Evolutionary conservation across 352 stramenopile species (phyloP).

Genomic region (Pythium plurisporium): DNA sequence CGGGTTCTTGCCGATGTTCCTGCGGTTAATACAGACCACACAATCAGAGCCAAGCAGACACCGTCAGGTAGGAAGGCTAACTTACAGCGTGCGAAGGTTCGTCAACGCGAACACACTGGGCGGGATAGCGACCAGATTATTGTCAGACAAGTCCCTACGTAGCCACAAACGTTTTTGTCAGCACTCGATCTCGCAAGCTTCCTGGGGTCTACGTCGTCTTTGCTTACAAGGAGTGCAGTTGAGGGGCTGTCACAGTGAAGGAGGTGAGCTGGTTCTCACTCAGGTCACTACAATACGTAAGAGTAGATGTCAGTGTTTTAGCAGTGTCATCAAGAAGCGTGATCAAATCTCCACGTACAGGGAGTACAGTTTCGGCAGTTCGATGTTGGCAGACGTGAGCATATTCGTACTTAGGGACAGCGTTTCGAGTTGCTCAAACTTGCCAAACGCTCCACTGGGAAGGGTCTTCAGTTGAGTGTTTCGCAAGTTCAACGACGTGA

Average conservation of each 20-base stretch:
- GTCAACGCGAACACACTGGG: background rate
- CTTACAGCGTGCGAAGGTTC: background rate
- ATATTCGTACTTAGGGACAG: background rate
- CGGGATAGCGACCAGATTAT: conserved; percentile 5
- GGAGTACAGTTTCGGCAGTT: background rate
- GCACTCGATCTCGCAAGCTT: no score
- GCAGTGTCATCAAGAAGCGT: background rate
- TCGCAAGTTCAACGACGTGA: background rate
- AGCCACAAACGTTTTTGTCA: background rate
- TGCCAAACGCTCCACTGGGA: background rate
- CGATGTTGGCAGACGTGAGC: background rate
- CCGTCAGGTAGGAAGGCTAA: background rate
- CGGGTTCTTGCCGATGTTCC: background rate
- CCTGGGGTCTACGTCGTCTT: background rate
- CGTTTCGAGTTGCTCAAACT: background rate
- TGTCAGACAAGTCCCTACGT: background rate
- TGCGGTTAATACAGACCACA: background rate
- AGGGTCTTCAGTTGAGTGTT: background rate
- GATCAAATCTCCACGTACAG: no score
- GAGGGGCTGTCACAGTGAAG: background rate
- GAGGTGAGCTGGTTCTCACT: background rate
- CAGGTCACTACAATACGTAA: background rate
- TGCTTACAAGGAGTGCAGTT: background rate
- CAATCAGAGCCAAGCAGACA: background rate
- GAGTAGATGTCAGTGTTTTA: background rate